These are phyloP conservation scores for Psilocybe mexicana DNA, from an alignment of 1,284 basidiomycete species.

Conservation along the genomic window DNA sequence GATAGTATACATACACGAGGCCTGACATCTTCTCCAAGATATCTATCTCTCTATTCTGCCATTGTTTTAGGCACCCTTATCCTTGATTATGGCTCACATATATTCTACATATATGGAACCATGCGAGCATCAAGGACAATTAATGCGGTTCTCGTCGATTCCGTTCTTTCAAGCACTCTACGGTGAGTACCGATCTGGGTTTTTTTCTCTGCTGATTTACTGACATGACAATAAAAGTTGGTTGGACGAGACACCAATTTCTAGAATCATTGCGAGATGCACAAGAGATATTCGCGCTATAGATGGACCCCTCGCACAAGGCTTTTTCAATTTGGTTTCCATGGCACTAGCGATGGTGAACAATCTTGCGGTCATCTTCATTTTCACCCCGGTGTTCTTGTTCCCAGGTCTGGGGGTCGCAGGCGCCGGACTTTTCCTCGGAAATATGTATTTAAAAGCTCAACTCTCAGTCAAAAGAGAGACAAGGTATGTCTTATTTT, in stretches of 20 bases:
- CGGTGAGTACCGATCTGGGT: slow-evolving; percentile 21
- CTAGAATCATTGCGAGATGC: slow-evolving; percentile 55
- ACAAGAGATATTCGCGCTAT: slow-evolving; percentile 53
- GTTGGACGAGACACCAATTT: slow-evolving; percentile 57
- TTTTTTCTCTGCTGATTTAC: background rate
- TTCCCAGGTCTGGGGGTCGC: slow-evolving; percentile 22
- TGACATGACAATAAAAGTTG: slow-evolving; percentile 32
- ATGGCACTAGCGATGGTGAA: slow-evolving; percentile 3
- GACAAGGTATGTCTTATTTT: slow-evolving; percentile 17
- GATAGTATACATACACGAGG: background rate
- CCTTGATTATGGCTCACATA: slow-evolving; percentile 31
- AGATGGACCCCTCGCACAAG: slow-evolving; percentile 14
- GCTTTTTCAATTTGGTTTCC: slow-evolving; percentile 3
- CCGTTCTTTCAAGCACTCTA: slow-evolving; percentile 42
- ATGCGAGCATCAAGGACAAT: slow-evolving; percentile 45
- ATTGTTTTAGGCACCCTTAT: slow-evolving; percentile 16
- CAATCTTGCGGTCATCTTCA: slow-evolving; percentile 16
- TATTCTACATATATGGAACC: slow-evolving; percentile 39
- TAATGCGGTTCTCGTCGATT: slow-evolving; percentile 42
- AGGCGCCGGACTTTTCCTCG: slow-evolving; percentile 33
- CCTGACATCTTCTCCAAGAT: slow-evolving; percentile 9
- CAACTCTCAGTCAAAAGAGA: slow-evolving; percentile 77
- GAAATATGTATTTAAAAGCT: slow-evolving; percentile 61
- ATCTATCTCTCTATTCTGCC: slow-evolving; percentile 15
- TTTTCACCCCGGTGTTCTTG: slow-evolving; percentile 23